Evolutionary conservation across 257 asterid species (phyloP).

Genomic region (Ilex aquifolium): DNA sequence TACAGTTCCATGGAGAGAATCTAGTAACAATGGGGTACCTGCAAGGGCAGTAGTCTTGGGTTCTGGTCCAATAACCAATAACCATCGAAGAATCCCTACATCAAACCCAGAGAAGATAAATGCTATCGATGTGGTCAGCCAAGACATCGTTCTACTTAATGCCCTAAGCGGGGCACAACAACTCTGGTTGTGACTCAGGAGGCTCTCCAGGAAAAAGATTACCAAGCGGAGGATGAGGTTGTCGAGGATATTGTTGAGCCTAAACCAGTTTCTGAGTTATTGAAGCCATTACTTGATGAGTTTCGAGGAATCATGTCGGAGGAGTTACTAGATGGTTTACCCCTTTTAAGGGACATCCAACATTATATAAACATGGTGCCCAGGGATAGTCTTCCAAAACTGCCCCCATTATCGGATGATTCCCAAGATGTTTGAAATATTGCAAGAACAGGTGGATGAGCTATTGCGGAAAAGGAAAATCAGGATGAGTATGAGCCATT

Average conservation of each 20-base stretch:
- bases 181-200: too few relatives aligned
- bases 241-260: neutral
- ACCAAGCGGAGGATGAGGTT: too few relatives aligned
- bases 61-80: too few relatives aligned
- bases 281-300: neutral
- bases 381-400: neutral
- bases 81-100: too few relatives aligned
- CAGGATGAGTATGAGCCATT: neutral
- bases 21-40: too few relatives aligned
- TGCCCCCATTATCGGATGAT: neutral
- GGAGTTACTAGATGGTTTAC: neutral
- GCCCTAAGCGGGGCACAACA: too few relatives aligned
- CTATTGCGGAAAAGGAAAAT: neutral
- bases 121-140: too few relatives aligned
- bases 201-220: too few relatives aligned
- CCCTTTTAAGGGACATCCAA: neutral
- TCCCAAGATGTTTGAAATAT: neutral
- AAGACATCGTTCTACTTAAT: too few relatives aligned
- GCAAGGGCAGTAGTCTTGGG: too few relatives aligned
- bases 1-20: too few relatives aligned
- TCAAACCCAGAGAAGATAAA: too few relatives aligned
- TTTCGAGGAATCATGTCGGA: neutral
- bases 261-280: neutral
- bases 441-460: neutral
- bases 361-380: neutral